Conservation (phyloP, 306 rosid species). For the Abrus pulchellus region DNA sequence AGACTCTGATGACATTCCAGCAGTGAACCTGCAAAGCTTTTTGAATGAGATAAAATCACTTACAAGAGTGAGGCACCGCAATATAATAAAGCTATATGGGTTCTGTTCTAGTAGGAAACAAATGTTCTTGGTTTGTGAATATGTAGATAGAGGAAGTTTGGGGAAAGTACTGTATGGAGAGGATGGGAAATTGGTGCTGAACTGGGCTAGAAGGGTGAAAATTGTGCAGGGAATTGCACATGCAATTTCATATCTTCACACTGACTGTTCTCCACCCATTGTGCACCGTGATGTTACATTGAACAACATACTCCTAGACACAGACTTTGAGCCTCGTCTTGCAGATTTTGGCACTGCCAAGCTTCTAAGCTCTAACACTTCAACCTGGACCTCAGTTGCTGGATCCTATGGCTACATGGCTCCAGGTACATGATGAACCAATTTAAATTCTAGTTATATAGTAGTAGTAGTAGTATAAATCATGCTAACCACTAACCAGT, state of each 20-base stretch:
- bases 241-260: conserved; percentile 72
- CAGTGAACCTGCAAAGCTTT: conserved; percentile 59
- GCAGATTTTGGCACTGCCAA: conserved; percentile 82
- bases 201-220: conserved; percentile 65
- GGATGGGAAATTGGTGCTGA: conserved; percentile 54
- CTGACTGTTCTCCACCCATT: conserved; percentile 68
- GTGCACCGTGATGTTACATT: conserved; percentile 72
- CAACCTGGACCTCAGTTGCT: conserved; percentile 69
- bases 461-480: not conserved
- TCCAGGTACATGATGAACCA: conserved; percentile 61
- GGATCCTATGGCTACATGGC: conserved; percentile 91
- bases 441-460: not conserved
- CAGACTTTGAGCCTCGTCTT: conserved; percentile 67
- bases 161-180: conserved; percentile 61
- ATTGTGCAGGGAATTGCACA: conserved; percentile 72
- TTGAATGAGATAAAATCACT: conserved; percentile 68
- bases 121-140: conserved; percentile 73
- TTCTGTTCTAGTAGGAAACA: conserved; percentile 61
- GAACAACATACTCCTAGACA: conserved; percentile 67
- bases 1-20: conserved; percentile 59
- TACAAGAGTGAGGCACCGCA: conserved; percentile 72
- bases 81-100: conserved; percentile 73
- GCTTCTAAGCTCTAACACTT: conserved; percentile 56
- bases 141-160: conserved; percentile 64
- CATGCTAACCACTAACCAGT: too few relatives aligned